Percentiles rank a stretch among this genome's conserved stretches.
Evolutionary conservation across 139 green algal genomes (phyloP).

Genomic region (Limnomonas spitsbergensis): DNA sequence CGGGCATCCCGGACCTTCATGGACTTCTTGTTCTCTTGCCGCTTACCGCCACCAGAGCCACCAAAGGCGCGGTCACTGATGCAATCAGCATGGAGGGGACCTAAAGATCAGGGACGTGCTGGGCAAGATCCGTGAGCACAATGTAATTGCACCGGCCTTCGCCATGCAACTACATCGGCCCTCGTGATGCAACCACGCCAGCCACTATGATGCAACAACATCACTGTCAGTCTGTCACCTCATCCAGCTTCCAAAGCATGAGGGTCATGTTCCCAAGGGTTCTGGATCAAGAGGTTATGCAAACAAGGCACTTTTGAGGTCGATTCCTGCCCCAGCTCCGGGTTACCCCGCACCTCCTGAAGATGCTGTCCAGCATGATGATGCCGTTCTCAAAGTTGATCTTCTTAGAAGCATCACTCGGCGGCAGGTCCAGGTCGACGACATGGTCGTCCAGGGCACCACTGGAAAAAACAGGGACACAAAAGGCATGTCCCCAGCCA

Average conservation of each 20-base stretch:
- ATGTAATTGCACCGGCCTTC: too few relatives aligned
- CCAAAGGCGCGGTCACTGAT: constrained; percentile 10
- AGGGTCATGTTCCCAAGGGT: too few relatives aligned
- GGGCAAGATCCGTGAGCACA: too few relatives aligned
- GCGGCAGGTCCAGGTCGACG: constrained; percentile 38
- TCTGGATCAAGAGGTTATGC: too few relatives aligned
- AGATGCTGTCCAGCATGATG: constrained; percentile 13
- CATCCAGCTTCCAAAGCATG: too few relatives aligned
- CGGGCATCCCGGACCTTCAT: constrained; percentile 61
- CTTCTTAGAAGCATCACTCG: constrained; percentile 4
- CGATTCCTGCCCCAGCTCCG: too few relatives aligned
- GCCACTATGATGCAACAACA: too few relatives aligned
- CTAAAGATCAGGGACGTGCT: background rate
- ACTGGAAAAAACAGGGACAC: background rate
- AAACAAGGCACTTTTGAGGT: too few relatives aligned
- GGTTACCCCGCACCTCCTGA: background rate
- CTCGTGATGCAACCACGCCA: too few relatives aligned
- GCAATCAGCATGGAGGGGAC: too few relatives aligned
- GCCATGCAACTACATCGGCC: too few relatives aligned
- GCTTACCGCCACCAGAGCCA: background rate
- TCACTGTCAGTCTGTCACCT: too few relatives aligned
- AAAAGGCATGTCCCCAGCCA: background rate
- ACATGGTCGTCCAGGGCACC: constrained; percentile 37
- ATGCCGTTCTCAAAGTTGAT: constrained; percentile 20
- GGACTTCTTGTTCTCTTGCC: constrained; percentile 1